phyloP scores from a whole-genome alignment of 352 stramenopile species.

The Lagenidium sp. region DNA sequence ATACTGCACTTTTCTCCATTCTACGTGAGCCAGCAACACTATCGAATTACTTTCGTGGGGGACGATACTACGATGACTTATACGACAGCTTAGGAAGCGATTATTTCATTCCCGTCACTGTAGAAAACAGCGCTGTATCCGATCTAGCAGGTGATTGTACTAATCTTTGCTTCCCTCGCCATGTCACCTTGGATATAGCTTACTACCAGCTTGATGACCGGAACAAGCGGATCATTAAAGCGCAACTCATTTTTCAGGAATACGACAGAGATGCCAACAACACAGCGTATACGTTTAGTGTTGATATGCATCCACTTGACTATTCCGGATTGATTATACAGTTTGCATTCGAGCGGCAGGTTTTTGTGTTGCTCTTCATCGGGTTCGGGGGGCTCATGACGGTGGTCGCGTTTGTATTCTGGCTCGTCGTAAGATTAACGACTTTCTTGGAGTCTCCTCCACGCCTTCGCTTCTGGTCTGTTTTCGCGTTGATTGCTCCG shows the following conservation, averaged over 20 bases:
- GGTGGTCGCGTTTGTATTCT: constrained; percentile 77
- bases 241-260: constrained; percentile 82
- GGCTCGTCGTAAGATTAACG: constrained; percentile 86
- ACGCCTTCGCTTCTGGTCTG: constrained; percentile 85
- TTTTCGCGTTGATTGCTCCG: constrained; percentile 89
- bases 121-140: constrained; percentile 78
- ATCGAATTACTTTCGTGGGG: constrained; percentile 78
- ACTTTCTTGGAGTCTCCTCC: constrained; percentile 89
- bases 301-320: constrained; percentile 90
- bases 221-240: constrained; percentile 91
- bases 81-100: constrained; percentile 56
- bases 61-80: constrained; percentile 62
- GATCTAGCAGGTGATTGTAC: constrained; percentile 83
- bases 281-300: constrained; percentile 86
- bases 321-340: constrained; percentile 95
- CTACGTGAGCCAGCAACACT: constrained; percentile 89
- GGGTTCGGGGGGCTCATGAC: constrained; percentile 87
- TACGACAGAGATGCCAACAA: constrained; percentile 89
- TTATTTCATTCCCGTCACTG: constrained; percentile 92
- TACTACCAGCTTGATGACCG: constrained; percentile 92
- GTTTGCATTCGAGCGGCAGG: constrained; percentile 91
- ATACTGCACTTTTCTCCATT: constrained; percentile 88
- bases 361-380: constrained; percentile 93
- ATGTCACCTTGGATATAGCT: constrained; percentile 87
- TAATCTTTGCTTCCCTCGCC: constrained; percentile 89